Conservation (phyloP, 2,329 filamentous ascomycete species). For the Westerdykella aurantiaca region DNA sequence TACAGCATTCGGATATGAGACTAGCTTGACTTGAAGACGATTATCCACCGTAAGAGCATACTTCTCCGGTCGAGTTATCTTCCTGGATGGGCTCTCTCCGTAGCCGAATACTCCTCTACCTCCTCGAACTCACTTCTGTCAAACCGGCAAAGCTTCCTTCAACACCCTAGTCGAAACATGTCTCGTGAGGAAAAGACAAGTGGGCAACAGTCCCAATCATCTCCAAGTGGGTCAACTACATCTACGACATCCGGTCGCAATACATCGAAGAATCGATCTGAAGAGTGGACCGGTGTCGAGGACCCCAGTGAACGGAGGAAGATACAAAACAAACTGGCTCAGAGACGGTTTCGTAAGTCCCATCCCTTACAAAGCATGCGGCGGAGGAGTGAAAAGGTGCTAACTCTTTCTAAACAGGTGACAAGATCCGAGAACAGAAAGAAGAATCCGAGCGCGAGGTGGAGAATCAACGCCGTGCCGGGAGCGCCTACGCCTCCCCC, state of each 20-base stretch:
- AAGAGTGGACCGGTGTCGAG: slow-evolving; percentile 65
- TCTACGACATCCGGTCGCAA: slow-evolving; percentile 14
- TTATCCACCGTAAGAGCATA: neutral
- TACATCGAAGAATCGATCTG: slow-evolving; percentile 22
- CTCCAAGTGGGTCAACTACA: neutral
- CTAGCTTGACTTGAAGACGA: neutral
- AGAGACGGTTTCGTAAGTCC: slow-evolving; percentile 68
- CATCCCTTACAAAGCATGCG: neutral
- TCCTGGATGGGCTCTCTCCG: neutral
- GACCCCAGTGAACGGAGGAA: slow-evolving; percentile 67
- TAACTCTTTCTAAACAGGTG: slow-evolving; percentile 46
- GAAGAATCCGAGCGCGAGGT: slow-evolving; percentile 60
- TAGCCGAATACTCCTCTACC: neutral
- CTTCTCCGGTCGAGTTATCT: neutral
- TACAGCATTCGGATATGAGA: neutral
- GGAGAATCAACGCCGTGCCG: slow-evolving; percentile 59
- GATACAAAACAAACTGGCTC: slow-evolving; percentile 70
- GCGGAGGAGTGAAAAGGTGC: neutral
- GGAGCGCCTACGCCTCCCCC: slow-evolving; percentile 58
- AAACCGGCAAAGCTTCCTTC: neutral
- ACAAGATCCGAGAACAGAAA: slow-evolving; percentile 62
- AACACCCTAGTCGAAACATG: slow-evolving; percentile 10
- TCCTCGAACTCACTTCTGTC: neutral
- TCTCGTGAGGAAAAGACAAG: slow-evolving; percentile 15
- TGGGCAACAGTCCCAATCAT: slow-evolving; percentile 12